phyloP scores from a whole-genome alignment of 352 stramenopile genomes.

The Pythium chondricola region DNA sequence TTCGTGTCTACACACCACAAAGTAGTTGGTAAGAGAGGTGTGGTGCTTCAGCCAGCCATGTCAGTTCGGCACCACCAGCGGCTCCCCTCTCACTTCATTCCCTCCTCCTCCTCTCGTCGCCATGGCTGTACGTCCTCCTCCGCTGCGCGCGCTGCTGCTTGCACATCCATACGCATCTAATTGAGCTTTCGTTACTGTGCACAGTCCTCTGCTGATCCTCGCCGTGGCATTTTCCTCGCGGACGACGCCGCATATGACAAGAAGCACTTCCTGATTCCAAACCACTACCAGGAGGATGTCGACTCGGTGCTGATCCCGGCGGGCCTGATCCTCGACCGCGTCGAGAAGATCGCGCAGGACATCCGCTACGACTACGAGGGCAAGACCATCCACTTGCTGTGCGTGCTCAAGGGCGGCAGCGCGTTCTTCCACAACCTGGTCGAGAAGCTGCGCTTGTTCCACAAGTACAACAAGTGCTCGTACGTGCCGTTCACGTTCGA shows the following conservation, averaged over 20 bases:
- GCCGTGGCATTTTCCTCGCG: slow-evolving; percentile 49
- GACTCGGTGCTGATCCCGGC: slow-evolving; percentile 86
- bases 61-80: not conserved
- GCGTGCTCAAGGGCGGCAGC: slow-evolving; percentile 88
- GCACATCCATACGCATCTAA: too few species aligned
- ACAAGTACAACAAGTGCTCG: slow-evolving; percentile 86
- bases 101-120: not conserved
- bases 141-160: not conserved
- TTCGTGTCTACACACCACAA: too few species aligned
- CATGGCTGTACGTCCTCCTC: slow-evolving; percentile 16
- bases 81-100: not conserved
- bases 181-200: too few species aligned
- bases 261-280: slow-evolving; percentile 69
- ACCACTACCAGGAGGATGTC: slow-evolving; percentile 78
- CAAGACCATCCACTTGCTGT: slow-evolving; percentile 89
- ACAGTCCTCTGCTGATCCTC: slow-evolving; percentile 19
- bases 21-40: too few species aligned
- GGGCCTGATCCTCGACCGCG: slow-evolving; percentile 86
- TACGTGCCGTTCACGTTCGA: slow-evolving; percentile 92
- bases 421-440: slow-evolving; percentile 89
- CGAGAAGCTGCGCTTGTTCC: slow-evolving; percentile 73
- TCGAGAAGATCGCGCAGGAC: slow-evolving; percentile 90
- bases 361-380: slow-evolving; percentile 87
- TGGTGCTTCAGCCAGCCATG: not conserved
- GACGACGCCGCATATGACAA: slow-evolving; percentile 65